phyloP scores from a whole-genome alignment of 495 filamentous ascomycete genomes.

The Tuber brumale region DNA sequence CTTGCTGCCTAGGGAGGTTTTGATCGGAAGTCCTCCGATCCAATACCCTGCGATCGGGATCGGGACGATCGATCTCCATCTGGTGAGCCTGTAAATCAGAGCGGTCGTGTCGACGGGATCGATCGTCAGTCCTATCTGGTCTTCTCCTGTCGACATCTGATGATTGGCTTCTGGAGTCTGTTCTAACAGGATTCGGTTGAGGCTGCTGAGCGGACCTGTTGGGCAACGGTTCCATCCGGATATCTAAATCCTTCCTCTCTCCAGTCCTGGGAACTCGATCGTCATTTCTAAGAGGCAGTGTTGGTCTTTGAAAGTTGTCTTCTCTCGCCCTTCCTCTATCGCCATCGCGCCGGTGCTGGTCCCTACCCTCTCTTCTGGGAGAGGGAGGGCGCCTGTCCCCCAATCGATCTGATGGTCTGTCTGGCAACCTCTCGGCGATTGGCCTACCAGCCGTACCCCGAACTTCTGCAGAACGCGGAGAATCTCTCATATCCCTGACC shows the following conservation, averaged over 20 bases:
- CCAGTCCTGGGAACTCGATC: constrained; percentile 21
- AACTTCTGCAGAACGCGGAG: constrained; percentile 35
- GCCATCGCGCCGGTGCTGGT: constrained; percentile 33
- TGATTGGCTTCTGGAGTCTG: constrained; percentile 27
- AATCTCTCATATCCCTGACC: constrained; percentile 38
- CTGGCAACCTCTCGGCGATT: constrained; percentile 34
- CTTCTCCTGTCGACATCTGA: constrained; percentile 28
- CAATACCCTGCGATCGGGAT: constrained; percentile 24
- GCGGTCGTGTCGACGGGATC: constrained; percentile 22
- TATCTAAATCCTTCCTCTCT: constrained; percentile 33
- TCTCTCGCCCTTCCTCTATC: constrained; percentile 38
- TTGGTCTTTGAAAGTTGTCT: constrained; percentile 42
- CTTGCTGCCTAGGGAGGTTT: constrained; percentile 23
- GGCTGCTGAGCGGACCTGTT: constrained; percentile 21
- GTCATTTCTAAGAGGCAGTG: constrained; percentile 28
- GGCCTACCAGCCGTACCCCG: constrained; percentile 18
- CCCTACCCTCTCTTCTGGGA: constrained; percentile 29
- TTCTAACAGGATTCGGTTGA: constrained; percentile 27
- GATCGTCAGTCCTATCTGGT: constrained; percentile 28
- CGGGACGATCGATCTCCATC: constrained; percentile 21
- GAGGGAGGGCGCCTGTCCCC: constrained; percentile 37
- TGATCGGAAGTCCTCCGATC: constrained; percentile 34
- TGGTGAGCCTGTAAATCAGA: constrained; percentile 4
- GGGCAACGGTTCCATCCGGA: constrained; percentile 24
- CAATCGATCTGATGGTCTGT: constrained; percentile 36